Evolutionary conservation across 441 rosid species (phyloP), one percentile per base, ranked within the genome.

Genomic region (Gossypium davidsonii): DNA sequence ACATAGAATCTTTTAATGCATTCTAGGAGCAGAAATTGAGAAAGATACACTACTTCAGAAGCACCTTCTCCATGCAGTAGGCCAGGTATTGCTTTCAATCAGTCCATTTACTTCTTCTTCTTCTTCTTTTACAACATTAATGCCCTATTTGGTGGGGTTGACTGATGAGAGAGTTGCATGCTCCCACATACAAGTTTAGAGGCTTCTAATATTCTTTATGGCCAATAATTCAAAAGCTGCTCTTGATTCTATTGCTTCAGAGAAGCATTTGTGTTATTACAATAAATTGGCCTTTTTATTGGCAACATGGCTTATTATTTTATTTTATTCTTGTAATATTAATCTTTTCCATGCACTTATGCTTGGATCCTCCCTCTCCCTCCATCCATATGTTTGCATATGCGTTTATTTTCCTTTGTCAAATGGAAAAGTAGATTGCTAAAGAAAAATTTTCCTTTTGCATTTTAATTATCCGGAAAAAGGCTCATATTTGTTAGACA

Each of bases 61-160:
- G 83, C 85, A 86, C 80, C 78, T 91, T 83, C 86, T 92, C 71
- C 88, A 84, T 65, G 94, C 98, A 23, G 94, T 85, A 68, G 99
- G 96, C 74, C 88, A 90, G 97, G 98, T 94, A 79, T 77, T 49
- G 74, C 73, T 67, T 67, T 48, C 21, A 53, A 53, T 75, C 69
- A 67, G 49, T 34, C 58, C 21, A 2, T 57, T 74, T 73, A 6
- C 44, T 4, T 14, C 57, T 17, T 1, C n/a, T 0, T 3, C n/a
- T 0, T 15, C 46, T 28, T 51, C 59, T 51, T 26, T 25, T 10
- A 42, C 31, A 48, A 58, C 62, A 53, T 51, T 59, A 42, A 28
- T 73, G 61, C 6, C 48, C 42, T 9, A 57, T 66, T 7, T 67
- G 31, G 48, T 66, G 39, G 67, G 44, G 64, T 55, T 72, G 57